These are phyloP conservation scores for Phlebiopsis gigantea DNA, from an alignment of 768 basidiomycete genomes.

Conservation along the genomic window DNA sequence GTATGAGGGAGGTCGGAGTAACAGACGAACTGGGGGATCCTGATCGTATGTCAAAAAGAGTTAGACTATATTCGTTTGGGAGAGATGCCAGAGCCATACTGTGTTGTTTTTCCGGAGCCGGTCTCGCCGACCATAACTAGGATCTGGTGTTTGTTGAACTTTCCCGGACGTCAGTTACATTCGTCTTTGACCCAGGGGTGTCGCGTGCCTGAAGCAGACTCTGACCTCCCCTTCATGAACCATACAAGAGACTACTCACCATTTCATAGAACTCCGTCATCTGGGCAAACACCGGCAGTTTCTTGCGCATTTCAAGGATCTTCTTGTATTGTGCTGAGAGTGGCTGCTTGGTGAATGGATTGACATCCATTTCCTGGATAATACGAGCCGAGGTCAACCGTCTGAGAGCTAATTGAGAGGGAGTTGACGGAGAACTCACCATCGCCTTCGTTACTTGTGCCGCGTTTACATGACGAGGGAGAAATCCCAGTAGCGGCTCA, in stretches of 20 bases:
- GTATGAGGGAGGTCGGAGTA: conserved; percentile 91
- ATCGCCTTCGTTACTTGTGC: conserved; percentile 21
- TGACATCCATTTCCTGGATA: conserved; percentile 65
- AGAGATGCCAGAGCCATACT: conserved; percentile 43
- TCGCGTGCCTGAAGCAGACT: conserved; percentile 22
- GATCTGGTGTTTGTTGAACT: conserved; percentile 80
- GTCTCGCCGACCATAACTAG: conserved; percentile 93
- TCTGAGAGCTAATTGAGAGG: not conserved
- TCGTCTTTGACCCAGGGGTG: conserved; percentile 16
- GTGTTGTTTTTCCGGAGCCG: conserved; percentile 93
- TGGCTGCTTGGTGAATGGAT: conserved; percentile 84
- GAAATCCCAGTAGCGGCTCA: conserved; percentile 23
- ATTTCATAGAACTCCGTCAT: conserved; percentile 92
- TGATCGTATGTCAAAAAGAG: conserved; percentile 25
- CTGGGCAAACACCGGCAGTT: conserved; percentile 86
- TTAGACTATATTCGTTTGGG: conserved; percentile 12
- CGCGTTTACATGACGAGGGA: conserved; percentile 21
- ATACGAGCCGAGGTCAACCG: not conserved
- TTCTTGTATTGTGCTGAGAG: conserved; percentile 78
- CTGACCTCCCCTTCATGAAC: conserved; percentile 24
- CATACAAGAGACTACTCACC: conserved; percentile 42
- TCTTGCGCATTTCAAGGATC: conserved; percentile 80
- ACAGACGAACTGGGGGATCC: conserved; percentile 95
- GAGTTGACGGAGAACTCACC: conserved; percentile 11
- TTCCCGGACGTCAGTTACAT: conserved; percentile 25